phyloP scores from a whole-genome alignment of 2,329 filamentous ascomycete genomes.

The Elsinoe fawcettii region DNA sequence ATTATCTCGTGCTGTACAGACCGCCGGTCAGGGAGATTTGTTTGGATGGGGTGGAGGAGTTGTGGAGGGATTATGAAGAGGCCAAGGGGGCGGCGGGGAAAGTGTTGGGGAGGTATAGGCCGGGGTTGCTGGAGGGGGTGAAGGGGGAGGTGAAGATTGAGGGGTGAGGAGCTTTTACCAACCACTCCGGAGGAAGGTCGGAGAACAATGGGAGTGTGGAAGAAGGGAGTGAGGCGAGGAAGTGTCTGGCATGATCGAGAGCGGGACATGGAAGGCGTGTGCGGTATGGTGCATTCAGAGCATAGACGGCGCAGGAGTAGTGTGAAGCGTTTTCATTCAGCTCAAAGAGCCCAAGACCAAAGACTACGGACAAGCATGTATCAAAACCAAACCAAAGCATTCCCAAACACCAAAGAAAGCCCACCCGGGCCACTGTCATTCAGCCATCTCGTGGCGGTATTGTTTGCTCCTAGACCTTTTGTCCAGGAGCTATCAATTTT shows the following conservation, averaged over 20 bases:
- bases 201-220: no score
- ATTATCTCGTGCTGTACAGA: slow-evolving; percentile 52
- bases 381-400: neutral
- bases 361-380: neutral
- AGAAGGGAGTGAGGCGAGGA: no score
- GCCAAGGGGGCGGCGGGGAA: slow-evolving; percentile 44
- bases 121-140: slow-evolving; percentile 35
- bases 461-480: neutral
- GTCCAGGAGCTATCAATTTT: neutral
- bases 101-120: slow-evolving; percentile 49
- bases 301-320: neutral
- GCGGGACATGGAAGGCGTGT: no score
- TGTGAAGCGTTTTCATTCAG: slow-evolving; percentile 1
- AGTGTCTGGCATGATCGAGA: no score
- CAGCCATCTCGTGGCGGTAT: neutral
- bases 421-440: neutral
- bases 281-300: no score
- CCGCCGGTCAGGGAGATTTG: slow-evolving; percentile 51
- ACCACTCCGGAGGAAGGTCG: no score
- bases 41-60: slow-evolving; percentile 50
- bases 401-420: neutral
- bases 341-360: neutral
- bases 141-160: slow-evolving; percentile 16
- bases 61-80: slow-evolving; percentile 48
- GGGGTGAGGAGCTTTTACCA: no score